These are phyloP conservation scores for Lactarius hatsudake DNA, from an alignment of 768 basidiomycete species.

Conservation along the genomic window DNA sequence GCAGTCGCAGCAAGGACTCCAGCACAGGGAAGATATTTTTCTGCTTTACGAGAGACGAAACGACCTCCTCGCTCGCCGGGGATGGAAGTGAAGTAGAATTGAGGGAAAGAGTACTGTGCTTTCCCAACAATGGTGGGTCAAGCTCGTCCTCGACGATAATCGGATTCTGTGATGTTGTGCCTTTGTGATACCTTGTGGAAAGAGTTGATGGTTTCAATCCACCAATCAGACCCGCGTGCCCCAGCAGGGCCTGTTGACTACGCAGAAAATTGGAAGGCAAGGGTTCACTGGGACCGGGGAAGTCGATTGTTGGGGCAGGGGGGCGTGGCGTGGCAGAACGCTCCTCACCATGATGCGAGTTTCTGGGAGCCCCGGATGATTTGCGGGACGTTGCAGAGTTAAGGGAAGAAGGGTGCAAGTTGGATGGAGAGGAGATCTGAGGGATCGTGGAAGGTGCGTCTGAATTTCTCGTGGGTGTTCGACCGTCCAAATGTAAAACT, in stretches of 20 bases:
- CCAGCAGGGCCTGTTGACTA: conserved; percentile 68
- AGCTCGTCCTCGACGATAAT: conserved; percentile 67
- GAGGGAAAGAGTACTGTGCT: conserved; percentile 34
- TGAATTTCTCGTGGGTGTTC: conserved; percentile 32
- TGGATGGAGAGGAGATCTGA: conserved; percentile 15
- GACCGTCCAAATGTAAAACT: conserved; percentile 57
- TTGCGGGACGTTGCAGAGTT: conserved; percentile 22
- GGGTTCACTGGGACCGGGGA: conserved; percentile 62
- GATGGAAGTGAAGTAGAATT: conserved; percentile 45
- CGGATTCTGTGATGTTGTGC: conserved; percentile 57
- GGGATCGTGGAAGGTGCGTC: conserved; percentile 35
- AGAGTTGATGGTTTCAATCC: conserved; percentile 59
- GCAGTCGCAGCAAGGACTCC: conserved; percentile 56
- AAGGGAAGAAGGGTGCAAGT: conserved; percentile 23
- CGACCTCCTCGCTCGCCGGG: conserved; percentile 57
- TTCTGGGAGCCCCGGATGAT: conserved; percentile 27
- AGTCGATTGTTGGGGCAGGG: conserved; percentile 51
- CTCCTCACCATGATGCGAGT: conserved; percentile 36
- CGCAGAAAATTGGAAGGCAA: conserved; percentile 68
- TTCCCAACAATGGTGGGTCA: conserved; percentile 33
- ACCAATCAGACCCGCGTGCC: conserved; percentile 67
- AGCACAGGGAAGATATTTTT: conserved; percentile 67
- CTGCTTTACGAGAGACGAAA: conserved; percentile 57
- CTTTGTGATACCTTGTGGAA: conserved; percentile 42
- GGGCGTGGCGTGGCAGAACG: conserved; percentile 45